These are phyloP conservation scores for Syzygium malaccense DNA, from an alignment of 441 rosid species.

Conservation along the genomic window DNA sequence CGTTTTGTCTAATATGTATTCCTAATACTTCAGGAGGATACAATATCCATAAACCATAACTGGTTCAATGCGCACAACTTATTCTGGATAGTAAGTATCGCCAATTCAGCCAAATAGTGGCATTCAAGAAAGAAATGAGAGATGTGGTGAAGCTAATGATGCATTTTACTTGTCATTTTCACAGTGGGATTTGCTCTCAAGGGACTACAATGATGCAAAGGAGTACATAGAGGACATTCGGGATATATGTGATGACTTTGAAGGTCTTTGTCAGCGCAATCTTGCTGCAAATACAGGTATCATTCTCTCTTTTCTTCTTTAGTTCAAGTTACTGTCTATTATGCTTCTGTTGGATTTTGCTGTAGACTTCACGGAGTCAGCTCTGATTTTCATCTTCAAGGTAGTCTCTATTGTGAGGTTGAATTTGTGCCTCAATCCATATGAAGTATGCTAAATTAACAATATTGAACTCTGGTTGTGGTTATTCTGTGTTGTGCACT, in stretches of 20 bases:
- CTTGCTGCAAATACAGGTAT: conserved; percentile 94
- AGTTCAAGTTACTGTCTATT: neutral
- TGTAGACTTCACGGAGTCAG: neutral
- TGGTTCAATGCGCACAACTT: conserved; percentile 93
- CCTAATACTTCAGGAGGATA: conserved; percentile 62
- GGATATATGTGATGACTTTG: conserved; percentile 88
- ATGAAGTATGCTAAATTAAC: neutral
- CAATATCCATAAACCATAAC: conserved; percentile 91
- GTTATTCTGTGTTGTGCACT: neutral
- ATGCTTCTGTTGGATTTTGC: neutral
- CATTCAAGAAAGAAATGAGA: neutral
- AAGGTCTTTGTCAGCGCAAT: conserved; percentile 86
- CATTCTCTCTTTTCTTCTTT: neutral
- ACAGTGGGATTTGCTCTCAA: conserved; percentile 82
- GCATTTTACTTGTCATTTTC: conserved; percentile 4
- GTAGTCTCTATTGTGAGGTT: neutral
- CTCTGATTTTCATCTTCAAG: neutral
- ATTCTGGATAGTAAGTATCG: conserved; percentile 73
- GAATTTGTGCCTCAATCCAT: neutral
- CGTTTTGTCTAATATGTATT: conserved; percentile 3
- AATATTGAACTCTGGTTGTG: neutral
- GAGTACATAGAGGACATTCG: conserved; percentile 85
- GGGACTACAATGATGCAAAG: conserved; percentile 74
- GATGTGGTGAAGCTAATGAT: neutral
- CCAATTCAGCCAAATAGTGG: neutral